Base-by-base conservation (phyloP, 768 basidiomycete genomes). In the Chlorophyllum brunneum region DNA sequence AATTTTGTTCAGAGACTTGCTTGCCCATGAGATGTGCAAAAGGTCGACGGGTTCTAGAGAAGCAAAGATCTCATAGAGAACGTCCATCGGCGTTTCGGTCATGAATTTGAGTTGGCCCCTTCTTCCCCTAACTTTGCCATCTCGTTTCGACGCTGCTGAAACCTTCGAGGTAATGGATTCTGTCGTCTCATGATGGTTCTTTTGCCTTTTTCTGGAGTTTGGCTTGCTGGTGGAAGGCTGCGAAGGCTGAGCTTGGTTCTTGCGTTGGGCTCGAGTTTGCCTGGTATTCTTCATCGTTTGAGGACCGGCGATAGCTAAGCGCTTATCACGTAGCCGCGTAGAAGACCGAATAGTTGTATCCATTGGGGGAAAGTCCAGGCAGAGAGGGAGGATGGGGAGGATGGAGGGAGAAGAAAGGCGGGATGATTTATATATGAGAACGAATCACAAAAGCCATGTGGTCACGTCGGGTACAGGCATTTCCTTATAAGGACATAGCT, bases 11-110 rank as follows among this genome's bases (percentile, higher is more conserved):
- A 77, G 58, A 0, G 54, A 58, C 56, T 70, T 70, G 30, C 61
- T 69, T 2, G 73, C 65, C 41, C 71, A 58, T 0, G 72, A 67
- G 5, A 78, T 62, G 46, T 66, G 62, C n/a, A 79, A 63, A 16
- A 78, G 61, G 54, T 78, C 74, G 7, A 62, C 23, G 13, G 75
- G 74, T 27, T 67, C 55, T 6, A 78, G 61, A 30, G 68, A 60
- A 10, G 62, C 58, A 52, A 74, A 70, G 22, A 75, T 71, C 66
- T 78, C 65, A 9, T 65, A 57, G 23, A 70, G 59, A 10, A 72
- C 57, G 37, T 72, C 70, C 29, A 70, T 36, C 13, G 68, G 69
- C 53, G 71, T 63, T 52, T 71, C 68, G 8, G 61, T 66, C 46
- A 71, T 60, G 18, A 57, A 41, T 33, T 56, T 54, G 36, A 67